Evolutionary conservation across 1,284 basidiomycete genomes (phyloP), one percentile per base, ranked within the genome.

Genomic region (Trametes pubescens): DNA sequence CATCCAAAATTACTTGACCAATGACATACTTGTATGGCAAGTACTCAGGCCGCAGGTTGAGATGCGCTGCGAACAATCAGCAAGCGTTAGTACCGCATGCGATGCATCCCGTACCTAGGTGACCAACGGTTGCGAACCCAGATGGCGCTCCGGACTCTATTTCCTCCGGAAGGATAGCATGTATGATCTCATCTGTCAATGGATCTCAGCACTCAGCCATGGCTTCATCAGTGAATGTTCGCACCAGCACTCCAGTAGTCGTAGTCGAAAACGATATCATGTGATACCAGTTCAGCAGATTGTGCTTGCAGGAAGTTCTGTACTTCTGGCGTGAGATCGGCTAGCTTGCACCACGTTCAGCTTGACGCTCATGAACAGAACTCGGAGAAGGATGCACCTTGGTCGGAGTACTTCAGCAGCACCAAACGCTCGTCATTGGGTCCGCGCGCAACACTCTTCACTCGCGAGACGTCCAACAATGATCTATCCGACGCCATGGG

Each of bases 21-120:
- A 99, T 98, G 35, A 97, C 77, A 71, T 92, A 79, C 74, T 95
- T 95, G 80, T 93, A 99, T 4, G 96, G 95, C 32, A 98, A 75
- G 80, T 96, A 99, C 75, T 96, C 92, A 32, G 91, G 87, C 65
- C 92, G 88, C 26, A 99, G 84, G 74, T 99, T 99, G 64, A 99
- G 79, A 74, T 99, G 98, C 0, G 87, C 89, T 89, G 29, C 60
- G 60, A 32, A 43, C 4, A 21, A 18, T 49, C 1, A 62, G 29
- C 51, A 2, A 13, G 7, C 5, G 5, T 22, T n/a, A 32, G 18
- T 9, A 7, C 4, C 22, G 6, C 13, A 40, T 14, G 24, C 9
- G 24, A 29, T 14, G n/a, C 3, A 11, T 48, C 4, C 72, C 84
- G 61, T 70, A 92, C 94, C 95, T 59, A 99, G 90, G 77, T 99